Conservation (phyloP, 2,329 filamentous ascomycete species). For the Pseudogymnoascus destructans region DNA sequence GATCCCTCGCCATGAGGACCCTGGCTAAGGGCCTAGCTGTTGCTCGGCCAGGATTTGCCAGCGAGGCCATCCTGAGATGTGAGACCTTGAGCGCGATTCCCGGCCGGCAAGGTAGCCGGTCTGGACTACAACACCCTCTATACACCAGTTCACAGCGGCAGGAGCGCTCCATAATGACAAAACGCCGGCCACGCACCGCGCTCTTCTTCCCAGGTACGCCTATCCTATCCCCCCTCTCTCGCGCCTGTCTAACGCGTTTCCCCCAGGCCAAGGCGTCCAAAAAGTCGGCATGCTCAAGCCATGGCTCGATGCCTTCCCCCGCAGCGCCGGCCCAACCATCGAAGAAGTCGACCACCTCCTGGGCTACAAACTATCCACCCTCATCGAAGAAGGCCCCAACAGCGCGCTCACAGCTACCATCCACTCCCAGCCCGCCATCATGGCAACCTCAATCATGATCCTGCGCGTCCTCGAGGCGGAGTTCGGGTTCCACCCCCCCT, state of each 20-base stretch:
- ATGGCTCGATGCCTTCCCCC: conserved; percentile 78
- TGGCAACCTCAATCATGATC: conserved; percentile 86
- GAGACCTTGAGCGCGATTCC: conserved; percentile 2
- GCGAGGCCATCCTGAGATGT: neutral
- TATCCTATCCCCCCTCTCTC: neutral
- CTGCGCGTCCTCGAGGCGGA: conserved; percentile 75
- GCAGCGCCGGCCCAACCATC: conserved; percentile 60
- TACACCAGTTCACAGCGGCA: neutral
- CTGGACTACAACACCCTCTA: neutral
- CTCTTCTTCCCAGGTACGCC: conserved; percentile 33
- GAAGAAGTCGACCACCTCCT: conserved; percentile 75
- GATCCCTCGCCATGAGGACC: conserved; percentile 3
- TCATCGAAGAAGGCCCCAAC: conserved; percentile 72
- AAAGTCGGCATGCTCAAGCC: conserved; percentile 75
- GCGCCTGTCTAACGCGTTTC: conserved; percentile 11
- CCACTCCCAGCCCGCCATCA: conserved; percentile 89
- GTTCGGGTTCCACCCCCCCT: conserved; percentile 59
- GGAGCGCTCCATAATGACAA: neutral
- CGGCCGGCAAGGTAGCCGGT: neutral
- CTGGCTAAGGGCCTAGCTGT: neutral
- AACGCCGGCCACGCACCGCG: conserved; percentile 26
- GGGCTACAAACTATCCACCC: conserved; percentile 58
- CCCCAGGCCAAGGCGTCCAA: conserved; percentile 71
- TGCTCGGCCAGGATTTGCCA: neutral
- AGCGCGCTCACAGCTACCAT: conserved; percentile 65